Evolutionary conservation across 2,329 filamentous ascomycete genomes (phyloP).

Genomic region (Fusarium newnesense): DNA sequence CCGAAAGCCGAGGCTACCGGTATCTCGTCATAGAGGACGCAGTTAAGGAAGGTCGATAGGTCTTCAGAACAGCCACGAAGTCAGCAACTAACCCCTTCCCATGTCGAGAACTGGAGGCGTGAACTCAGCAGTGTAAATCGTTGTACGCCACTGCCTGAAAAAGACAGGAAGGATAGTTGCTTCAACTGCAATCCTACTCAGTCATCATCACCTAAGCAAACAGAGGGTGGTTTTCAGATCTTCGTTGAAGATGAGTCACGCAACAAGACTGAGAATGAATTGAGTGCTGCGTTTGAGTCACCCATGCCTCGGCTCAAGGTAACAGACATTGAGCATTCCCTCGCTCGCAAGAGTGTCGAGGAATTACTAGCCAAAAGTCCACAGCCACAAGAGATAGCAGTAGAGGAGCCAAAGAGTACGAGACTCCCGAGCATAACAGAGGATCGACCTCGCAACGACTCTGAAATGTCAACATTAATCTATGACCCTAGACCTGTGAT

Average conservation of each 20-base stretch:
- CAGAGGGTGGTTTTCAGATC: not conserved
- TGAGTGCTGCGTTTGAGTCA: constrained; percentile 8
- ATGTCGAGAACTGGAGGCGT: constrained; percentile 33
- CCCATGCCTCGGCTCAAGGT: constrained; percentile 39
- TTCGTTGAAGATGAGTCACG: constrained; percentile 3
- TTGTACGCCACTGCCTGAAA: constrained; percentile 20
- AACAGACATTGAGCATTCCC: constrained; percentile 43
- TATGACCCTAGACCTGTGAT: constrained; percentile 50
- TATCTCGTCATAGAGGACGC: constrained; percentile 39
- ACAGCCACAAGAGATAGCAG: constrained; percentile 4
- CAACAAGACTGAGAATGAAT: not conserved
- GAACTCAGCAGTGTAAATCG: constrained; percentile 38
- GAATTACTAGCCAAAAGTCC: constrained; percentile 22
- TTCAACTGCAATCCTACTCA: constrained; percentile 38
- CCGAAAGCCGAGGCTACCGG: constrained; percentile 7
- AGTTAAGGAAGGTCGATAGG: constrained; percentile 39
- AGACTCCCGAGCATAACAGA: constrained; percentile 3
- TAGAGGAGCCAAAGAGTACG: not conserved
- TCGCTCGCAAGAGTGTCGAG: constrained; percentile 40
- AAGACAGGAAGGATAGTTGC: constrained; percentile 28
- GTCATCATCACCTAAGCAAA: constrained; percentile 19
- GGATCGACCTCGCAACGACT: constrained; percentile 13
- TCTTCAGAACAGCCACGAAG: constrained; percentile 24
- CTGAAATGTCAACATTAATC: constrained; percentile 35
- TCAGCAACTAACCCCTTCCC: constrained; percentile 25